Evolutionary conservation across 306 rosid species (phyloP), one percentile per base, ranked within the genome.

Genomic region (Dalbergia cultrata): DNA sequence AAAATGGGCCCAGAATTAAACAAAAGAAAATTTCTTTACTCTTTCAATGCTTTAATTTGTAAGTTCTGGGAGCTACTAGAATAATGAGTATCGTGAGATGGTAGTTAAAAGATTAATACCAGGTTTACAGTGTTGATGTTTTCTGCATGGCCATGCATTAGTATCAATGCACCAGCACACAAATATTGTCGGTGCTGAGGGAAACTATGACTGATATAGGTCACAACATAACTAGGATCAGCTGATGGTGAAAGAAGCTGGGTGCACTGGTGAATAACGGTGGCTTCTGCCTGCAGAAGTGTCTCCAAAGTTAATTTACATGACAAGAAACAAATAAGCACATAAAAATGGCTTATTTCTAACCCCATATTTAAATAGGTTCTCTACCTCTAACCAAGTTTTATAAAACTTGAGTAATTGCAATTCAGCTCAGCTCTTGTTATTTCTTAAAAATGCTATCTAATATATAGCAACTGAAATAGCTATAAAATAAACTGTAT

Each of bases 101-200:
- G 57, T 22, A 44, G 67, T 64, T 11, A 50, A 47, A 80, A 83
- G 68, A 81, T 67, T 65, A 76, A 44, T 90, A 95, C 99, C 97
- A 95, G 89, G 88, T 90, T 91, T 69, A 81, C 87, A 39, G 93
- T 85, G 88, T 91, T 93, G 67, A 95, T 93, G 72, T 82, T 93
- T 84, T 95, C 98, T 41, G 91, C 90, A 84, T 87, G 97, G 56
- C 99, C 97, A 76, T 93, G 94, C 99, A 93, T 93, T 71, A 95
- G 87, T 80, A 88, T 90, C 98, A 97, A 95, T 19, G 98, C 98
- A 83, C 98, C 99, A 79, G 99, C 97, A 89, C 99, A 95, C 75
- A 95, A 80, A 88, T 90, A 90, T 74, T 87, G 88, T 66, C 97
- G 90, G 78, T 95, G 99, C 83, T 74, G 86, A 47, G 87, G 88